Evolutionary conservation across 1,139 yeast genomes (phyloP), one percentile per base, ranked within the genome.

Genomic region (Yamadazyma songkhlaensis): DNA sequence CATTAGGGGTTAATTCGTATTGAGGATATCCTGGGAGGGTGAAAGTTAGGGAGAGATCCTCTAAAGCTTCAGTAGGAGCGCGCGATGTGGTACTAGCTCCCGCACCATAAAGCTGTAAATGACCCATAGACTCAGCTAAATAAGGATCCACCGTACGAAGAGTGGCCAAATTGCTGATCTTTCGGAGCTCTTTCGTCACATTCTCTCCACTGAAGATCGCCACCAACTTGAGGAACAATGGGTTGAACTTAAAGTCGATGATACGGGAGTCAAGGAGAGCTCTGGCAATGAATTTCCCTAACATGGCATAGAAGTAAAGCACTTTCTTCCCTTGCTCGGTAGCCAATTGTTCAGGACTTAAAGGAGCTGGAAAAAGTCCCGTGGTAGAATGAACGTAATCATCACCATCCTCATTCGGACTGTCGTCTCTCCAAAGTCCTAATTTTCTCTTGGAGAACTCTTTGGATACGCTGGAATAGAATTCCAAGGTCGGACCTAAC

Each of bases 401-500:
- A 11, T 61, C 70, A 3, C 49, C 57, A 20, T 52, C 48, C 2
- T 47, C 49, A 24, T 39, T 35, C 5, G 51, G 38, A 9, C 42
- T 42, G 11, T 64, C 68, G 34, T 69, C 67, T 48, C 95, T 73
- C 98, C 98, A 92, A 61, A 92, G 64, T 12, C 60, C 62, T 39
- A 83, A 60, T 36, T 71, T 72, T 39, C 71, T 73, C 44, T 65
- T 72, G 1, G 84, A 67, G 54, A 67, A 88, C 44, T 84, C 92
- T 44, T 69, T 78, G 0, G 97, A 88, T 4, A 87, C 92, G 10
- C 74, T 67, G 0, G 97, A 80, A 55, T 88, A 92, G 54, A 92
- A 92, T 58, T 92, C 98, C 44, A 90, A 68, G 0, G 98, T 92
- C 2, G 98, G 98, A 0, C 98, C 98, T 36, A 89, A 64, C 0